Percentiles rank a stretch among this genome's conserved stretches.
phyloP scores from a whole-genome alignment of 306 rosid genomes.

The Fagus sylvatica region DNA sequence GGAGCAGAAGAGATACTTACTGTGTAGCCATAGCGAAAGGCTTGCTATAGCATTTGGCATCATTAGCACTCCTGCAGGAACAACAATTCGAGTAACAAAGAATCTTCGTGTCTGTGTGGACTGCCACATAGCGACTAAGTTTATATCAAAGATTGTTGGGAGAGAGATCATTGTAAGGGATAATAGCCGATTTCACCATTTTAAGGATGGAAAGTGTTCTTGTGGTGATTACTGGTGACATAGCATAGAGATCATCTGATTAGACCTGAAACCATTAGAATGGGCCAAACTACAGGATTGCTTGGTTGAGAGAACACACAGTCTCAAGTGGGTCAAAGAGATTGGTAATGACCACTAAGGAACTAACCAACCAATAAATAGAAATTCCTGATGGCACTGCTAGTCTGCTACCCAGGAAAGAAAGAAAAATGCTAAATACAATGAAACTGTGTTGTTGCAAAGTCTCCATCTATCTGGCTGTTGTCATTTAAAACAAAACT shows the following conservation, averaged over 20 bases:
- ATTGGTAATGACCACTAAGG: not conserved
- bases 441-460: not conserved
- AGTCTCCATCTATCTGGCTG: not conserved
- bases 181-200: slow-evolving; percentile 88
- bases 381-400: not conserved
- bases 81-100: slow-evolving; percentile 72
- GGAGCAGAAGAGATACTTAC: slow-evolving; percentile 62
- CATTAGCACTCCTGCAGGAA: slow-evolving; percentile 73
- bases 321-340: not conserved
- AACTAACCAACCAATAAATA: not conserved
- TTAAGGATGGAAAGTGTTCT: slow-evolving; percentile 60
- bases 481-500: not conserved
- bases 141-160: slow-evolving; percentile 68
- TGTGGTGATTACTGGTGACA: slow-evolving; percentile 74
- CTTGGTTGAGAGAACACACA: not conserved
- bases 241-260: not conserved
- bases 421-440: not conserved
- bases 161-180: slow-evolving; percentile 88
- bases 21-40: slow-evolving; percentile 76
- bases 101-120: slow-evolving; percentile 75
- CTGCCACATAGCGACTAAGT: slow-evolving; percentile 74
- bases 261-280: not conserved
- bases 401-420: not conserved
- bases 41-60: slow-evolving; percentile 89
- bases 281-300: not conserved